These are phyloP conservation scores for Sextonia rubra DNA, from an alignment of 164 flowering plant genomes.

Conservation along the genomic window DNA sequence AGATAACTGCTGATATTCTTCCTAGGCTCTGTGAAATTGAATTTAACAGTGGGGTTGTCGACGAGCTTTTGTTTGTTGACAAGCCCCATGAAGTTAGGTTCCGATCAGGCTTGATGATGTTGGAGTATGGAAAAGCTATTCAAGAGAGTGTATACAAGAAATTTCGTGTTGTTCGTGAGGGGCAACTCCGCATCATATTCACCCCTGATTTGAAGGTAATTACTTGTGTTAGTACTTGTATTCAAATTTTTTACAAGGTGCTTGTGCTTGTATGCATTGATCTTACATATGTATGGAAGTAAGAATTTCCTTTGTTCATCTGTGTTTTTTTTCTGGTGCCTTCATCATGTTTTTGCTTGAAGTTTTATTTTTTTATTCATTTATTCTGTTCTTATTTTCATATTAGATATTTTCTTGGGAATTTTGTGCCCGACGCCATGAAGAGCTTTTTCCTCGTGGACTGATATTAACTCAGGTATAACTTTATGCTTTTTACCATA, in stretches of 20 bases:
- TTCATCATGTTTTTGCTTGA: no score
- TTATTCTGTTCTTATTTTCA: neutral
- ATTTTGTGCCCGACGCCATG: constrained; percentile 94
- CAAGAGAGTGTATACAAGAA: constrained; percentile 97
- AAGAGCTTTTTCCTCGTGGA: constrained; percentile 89
- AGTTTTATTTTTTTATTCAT: neutral
- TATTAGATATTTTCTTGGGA: constrained; percentile 91
- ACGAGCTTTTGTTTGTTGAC: constrained; percentile 88
- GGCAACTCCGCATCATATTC: constrained; percentile 83
- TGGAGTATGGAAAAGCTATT: constrained; percentile 91
- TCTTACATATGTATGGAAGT: no score
- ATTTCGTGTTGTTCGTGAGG: constrained; percentile 92
- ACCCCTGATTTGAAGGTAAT: constrained; percentile 82
- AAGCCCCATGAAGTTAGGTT: constrained; percentile 76
- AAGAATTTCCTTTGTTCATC: no score
- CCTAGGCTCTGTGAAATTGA: constrained; percentile 96
- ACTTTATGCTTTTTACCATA: no score
- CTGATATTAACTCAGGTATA: constrained; percentile 86
- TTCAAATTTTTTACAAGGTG: no score
- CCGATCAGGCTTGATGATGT: constrained; percentile 79
- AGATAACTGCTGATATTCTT: constrained; percentile 90
- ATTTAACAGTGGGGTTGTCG: constrained; percentile 92
- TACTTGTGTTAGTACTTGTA: neutral
- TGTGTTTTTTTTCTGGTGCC: no score
- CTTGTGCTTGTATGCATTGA: no score